These are phyloP conservation scores for Silene noctiflora DNA, from an alignment of 179 eudicot species.

Conservation along the genomic window DNA sequence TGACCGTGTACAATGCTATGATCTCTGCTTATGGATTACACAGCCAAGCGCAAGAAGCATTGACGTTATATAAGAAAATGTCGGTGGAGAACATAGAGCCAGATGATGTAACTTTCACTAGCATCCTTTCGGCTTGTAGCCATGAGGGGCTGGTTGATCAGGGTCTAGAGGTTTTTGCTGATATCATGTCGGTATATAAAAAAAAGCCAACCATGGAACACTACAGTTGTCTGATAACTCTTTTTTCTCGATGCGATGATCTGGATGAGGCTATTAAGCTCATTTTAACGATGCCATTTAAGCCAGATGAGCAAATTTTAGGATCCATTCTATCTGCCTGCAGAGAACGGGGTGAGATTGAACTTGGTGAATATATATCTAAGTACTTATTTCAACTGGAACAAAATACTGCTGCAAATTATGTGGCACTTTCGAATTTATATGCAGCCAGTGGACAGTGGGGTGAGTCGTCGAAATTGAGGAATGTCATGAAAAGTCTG, in stretches of 20 bases:
- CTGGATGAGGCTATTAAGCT: conserved; percentile 31
- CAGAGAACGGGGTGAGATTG: conserved; percentile 25
- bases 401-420: conserved; percentile 29
- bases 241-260: conserved; percentile 29
- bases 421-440: conserved; percentile 31
- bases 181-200: conserved; percentile 23
- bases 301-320: conserved; percentile 29
- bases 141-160: conserved; percentile 62
- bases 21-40: conserved; percentile 51
- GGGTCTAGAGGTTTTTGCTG: conserved; percentile 46
- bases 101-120: conserved; percentile 68
- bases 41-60: conserved; percentile 42
- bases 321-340: conserved; percentile 34
- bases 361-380: conserved; percentile 25
- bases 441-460: conserved; percentile 40
- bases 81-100: conserved; percentile 52
- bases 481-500: conserved; percentile 35
- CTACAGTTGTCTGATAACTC: conserved; percentile 30
- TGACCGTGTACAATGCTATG: conserved; percentile 63
- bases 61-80: conserved; percentile 46
- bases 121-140: conserved; percentile 63
- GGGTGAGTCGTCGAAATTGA: conserved; percentile 33
- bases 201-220: conserved; percentile 31
- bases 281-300: conserved; percentile 24
- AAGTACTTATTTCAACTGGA: conserved; percentile 26